A percentile compares a stretch with the other conserved stretches of the same genome.
These are phyloP conservation scores for Sugiyamaella castrensis DNA, from an alignment of 1,139 yeast genomes.

Conservation along the genomic window DNA sequence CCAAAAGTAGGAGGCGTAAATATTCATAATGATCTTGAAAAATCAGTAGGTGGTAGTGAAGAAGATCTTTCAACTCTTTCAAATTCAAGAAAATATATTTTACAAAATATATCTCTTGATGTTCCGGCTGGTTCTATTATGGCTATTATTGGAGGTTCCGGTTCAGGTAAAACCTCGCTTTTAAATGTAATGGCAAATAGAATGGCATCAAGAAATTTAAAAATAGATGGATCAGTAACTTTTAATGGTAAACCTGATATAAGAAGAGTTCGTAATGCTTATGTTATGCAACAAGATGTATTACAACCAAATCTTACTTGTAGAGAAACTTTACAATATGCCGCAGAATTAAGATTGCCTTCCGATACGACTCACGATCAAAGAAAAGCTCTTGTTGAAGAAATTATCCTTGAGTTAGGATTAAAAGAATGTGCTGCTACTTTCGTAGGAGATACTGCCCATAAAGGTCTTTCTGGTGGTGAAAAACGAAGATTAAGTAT, in stretches of 20 bases:
- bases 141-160: slow-evolving; percentile 83
- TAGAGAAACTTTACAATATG: slow-evolving; percentile 63
- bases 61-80: slow-evolving; percentile 1
- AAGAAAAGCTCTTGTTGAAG: slow-evolving; percentile 52
- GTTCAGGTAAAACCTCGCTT: slow-evolving; percentile 82
- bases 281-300: slow-evolving; percentile 74
- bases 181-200: slow-evolving; percentile 69
- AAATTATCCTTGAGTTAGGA: slow-evolving; percentile 58
- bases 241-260: slow-evolving; percentile 42
- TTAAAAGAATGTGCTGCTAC: slow-evolving; percentile 60
- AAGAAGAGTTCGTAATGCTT: slow-evolving; percentile 51
- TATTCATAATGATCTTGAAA: not conserved
- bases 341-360: slow-evolving; percentile 66
- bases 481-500: slow-evolving; percentile 76
- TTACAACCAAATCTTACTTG: slow-evolving; percentile 69
- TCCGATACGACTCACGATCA: slow-evolving; percentile 42
- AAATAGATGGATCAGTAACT: slow-evolving; percentile 33
- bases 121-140: slow-evolving; percentile 52
- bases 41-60: not conserved
- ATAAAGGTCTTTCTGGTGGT: slow-evolving; percentile 72
- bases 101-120: slow-evolving; percentile 52
- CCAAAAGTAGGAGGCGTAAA: too few relatives aligned
- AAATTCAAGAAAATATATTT: slow-evolving; percentile 27
- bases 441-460: slow-evolving; percentile 50
- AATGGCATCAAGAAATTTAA: slow-evolving; percentile 40